Percentiles rank a stretch among this genome's conserved stretches.
These are phyloP conservation scores for Diaporthe citrichinensis DNA, from an alignment of 2,329 filamentous ascomycete species.

Conservation along the genomic window DNA sequence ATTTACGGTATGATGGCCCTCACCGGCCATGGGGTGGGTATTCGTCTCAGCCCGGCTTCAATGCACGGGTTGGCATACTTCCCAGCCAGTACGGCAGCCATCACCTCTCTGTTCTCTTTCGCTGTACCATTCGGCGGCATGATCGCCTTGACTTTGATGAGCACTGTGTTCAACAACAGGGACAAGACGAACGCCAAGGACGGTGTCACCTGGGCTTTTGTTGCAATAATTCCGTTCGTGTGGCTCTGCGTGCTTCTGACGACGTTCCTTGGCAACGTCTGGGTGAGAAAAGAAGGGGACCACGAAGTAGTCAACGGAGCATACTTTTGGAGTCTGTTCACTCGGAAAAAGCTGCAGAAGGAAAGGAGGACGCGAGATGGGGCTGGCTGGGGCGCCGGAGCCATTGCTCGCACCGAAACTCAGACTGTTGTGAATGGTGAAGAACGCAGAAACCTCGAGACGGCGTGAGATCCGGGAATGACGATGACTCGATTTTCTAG, in stretches of 20 bases:
- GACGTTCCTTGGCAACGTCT: slow-evolving; percentile 52
- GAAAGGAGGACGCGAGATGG: slow-evolving; percentile 42
- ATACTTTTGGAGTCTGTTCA: slow-evolving; percentile 44
- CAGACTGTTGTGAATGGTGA: not conserved
- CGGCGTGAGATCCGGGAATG: not conserved
- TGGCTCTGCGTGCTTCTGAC: slow-evolving; percentile 50
- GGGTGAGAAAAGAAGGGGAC: slow-evolving; percentile 47
- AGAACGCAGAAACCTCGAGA: not conserved
- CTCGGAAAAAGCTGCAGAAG: slow-evolving; percentile 39
- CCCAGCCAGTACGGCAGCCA: slow-evolving; percentile 68
- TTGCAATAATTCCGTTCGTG: slow-evolving; percentile 73
- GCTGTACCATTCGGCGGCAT: slow-evolving; percentile 75
- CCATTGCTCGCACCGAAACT: not conserved
- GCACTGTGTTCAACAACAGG: slow-evolving; percentile 76
- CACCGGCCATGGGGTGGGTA: slow-evolving; percentile 72
- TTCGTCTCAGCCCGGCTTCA: slow-evolving; percentile 74
- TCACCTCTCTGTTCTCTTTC: slow-evolving; percentile 73
- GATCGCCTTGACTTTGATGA: slow-evolving; percentile 76
- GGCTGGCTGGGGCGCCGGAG: slow-evolving; percentile 2
- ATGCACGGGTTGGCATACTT: slow-evolving; percentile 76
- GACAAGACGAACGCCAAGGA: slow-evolving; percentile 49
- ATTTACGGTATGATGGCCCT: slow-evolving; percentile 78
- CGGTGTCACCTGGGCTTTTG: slow-evolving; percentile 76
- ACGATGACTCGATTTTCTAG: not conserved
- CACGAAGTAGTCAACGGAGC: slow-evolving; percentile 46